These are phyloP conservation scores for Chaetomiaceae sp. DNA, from an alignment of 2,329 filamentous ascomycete species.

Conservation along the genomic window DNA sequence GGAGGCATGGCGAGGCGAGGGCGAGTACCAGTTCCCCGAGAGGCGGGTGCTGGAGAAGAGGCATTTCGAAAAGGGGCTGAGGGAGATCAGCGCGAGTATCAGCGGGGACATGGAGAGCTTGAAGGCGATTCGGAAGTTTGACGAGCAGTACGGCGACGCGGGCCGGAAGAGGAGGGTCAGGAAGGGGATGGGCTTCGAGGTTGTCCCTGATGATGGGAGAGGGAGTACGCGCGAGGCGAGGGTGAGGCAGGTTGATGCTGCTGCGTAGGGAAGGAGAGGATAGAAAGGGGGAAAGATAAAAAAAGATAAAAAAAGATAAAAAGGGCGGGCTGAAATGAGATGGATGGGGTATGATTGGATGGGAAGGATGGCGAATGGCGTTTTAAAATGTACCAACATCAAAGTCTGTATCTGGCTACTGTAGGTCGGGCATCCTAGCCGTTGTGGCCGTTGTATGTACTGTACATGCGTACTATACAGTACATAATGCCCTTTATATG, in stretches of 20 bases:
- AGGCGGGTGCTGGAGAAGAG: constrained; percentile 58
- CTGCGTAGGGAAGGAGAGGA: not conserved
- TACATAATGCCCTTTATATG: too few species aligned
- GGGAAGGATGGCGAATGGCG: constrained; percentile 6
- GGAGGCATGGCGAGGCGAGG: constrained; percentile 24
- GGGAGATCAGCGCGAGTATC: constrained; percentile 87
- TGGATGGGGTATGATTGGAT: not conserved
- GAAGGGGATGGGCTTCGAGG: constrained; percentile 56
- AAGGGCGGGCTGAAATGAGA: too few species aligned
- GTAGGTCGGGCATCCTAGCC: not conserved
- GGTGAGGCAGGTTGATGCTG: constrained; percentile 23
- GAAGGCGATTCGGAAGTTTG: constrained; percentile 85
- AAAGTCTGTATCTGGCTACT: not conserved
- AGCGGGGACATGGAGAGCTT: constrained; percentile 89
- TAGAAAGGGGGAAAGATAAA: not conserved
- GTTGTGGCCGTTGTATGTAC: not conserved
- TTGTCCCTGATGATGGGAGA: constrained; percentile 36
- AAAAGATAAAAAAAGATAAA: not conserved
- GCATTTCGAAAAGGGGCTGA: constrained; percentile 82
- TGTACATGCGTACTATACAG: not conserved
- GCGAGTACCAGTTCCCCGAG: constrained; percentile 59
- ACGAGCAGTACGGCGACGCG: constrained; percentile 87
- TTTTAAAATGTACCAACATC: not conserved
- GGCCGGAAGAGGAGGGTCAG: constrained; percentile 56
- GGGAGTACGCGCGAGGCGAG: constrained; percentile 42